Evolutionary conservation across 352 stramenopile species (phyloP).

Genomic region (Aphanomyces stellatus): DNA sequence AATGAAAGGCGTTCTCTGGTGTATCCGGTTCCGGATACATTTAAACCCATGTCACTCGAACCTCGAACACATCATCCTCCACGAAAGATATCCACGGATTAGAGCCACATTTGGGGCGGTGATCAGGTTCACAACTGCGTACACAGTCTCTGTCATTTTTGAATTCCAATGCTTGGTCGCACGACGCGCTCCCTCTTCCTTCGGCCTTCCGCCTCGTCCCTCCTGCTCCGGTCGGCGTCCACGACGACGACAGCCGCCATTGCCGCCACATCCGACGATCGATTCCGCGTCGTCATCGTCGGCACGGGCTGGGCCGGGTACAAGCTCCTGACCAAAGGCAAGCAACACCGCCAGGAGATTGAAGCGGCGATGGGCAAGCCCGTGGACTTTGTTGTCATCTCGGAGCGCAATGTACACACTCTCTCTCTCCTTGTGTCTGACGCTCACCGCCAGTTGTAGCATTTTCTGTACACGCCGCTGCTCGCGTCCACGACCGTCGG

Average conservation of each 20-base stretch:
- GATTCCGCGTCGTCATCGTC: constrained; percentile 41
- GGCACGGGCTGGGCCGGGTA: constrained; percentile 76
- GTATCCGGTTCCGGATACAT: no score
- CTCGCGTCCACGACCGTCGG: constrained; percentile 91
- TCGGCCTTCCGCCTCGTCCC: background rate
- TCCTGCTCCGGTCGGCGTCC: background rate
- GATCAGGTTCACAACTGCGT: no score
- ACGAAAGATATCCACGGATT: no score
- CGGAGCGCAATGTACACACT: constrained; percentile 60
- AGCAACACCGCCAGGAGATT: constrained; percentile 66
- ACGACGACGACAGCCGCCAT: background rate
- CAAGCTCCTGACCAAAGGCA: constrained; percentile 63
- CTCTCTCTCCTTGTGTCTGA: background rate
- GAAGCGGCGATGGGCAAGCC: constrained; percentile 42
- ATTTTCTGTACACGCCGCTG: constrained; percentile 98
- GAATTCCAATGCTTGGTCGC: background rate
- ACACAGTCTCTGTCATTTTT: no score
- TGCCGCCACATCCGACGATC: background rate
- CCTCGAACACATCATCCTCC: no score
- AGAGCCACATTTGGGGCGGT: no score
- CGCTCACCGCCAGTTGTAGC: constrained; percentile 28
- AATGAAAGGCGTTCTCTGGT: no score
- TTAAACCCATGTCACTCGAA: no score
- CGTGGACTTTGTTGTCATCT: constrained; percentile 71
- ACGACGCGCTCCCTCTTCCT: background rate